These are phyloP conservation scores for Phialocephala sp. DNA, from an alignment of 2,329 filamentous ascomycete genomes.

Conservation along the genomic window DNA sequence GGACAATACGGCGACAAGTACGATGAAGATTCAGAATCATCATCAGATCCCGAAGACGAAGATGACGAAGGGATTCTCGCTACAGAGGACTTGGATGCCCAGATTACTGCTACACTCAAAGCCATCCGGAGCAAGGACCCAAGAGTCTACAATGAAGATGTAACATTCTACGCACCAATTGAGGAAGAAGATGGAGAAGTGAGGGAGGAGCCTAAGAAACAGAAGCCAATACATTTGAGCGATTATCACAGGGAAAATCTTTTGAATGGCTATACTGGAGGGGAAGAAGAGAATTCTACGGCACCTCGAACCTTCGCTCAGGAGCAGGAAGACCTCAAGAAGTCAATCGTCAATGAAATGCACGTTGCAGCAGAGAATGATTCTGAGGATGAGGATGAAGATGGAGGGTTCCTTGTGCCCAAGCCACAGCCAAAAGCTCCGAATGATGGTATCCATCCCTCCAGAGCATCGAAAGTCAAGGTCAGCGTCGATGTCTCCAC, in stretches of 20 bases:
- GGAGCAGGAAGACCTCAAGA: conserved; percentile 85
- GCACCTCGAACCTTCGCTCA: conserved; percentile 76
- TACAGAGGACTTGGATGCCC: conserved; percentile 82
- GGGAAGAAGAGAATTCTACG: conserved; percentile 62
- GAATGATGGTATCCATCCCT: conserved; percentile 61
- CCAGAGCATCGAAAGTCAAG: conserved; percentile 56
- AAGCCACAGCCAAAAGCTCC: conserved; percentile 58
- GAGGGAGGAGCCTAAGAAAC: conserved; percentile 60
- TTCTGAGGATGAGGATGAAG: conserved; percentile 56
- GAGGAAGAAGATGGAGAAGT: conserved; percentile 52
- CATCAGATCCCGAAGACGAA: conserved; percentile 77
- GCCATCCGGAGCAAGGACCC: conserved; percentile 93
- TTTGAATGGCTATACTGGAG: conserved; percentile 71
- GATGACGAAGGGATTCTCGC: conserved; percentile 89
- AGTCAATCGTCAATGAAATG: conserved; percentile 79
- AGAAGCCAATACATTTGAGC: conserved; percentile 83
- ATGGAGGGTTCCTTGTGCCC: conserved; percentile 72
- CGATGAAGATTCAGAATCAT: conserved; percentile 68
- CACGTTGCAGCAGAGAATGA: conserved; percentile 62
- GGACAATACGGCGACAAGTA: conserved; percentile 50
- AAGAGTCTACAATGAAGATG: conserved; percentile 80
- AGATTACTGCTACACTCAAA: conserved; percentile 85
- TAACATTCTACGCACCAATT: conserved; percentile 76
- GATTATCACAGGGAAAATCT: conserved; percentile 94
- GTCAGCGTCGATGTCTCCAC: conserved; percentile 70